Evolutionary conservation across 2,329 filamentous ascomycete genomes (phyloP), one percentile per base, ranked within the genome.

Genomic region (Neopestalotiopsis clavispora): DNA sequence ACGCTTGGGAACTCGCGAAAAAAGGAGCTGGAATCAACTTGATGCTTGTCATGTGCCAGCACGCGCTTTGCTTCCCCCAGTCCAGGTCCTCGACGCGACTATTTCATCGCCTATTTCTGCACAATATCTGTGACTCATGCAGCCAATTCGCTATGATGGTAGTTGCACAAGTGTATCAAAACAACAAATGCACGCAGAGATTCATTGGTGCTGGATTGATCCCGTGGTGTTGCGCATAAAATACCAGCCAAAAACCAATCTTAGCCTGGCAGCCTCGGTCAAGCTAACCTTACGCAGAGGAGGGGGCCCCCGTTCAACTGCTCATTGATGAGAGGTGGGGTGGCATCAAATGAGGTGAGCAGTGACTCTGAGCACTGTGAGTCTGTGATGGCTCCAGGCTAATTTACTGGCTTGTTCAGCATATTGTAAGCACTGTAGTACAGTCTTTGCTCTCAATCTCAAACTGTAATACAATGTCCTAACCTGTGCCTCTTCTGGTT

Each of bases 201-300:
- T 62, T 62, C 59, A 62, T 62, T 62, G 32, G 59, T 30, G 32
- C 28, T 13, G 13, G 10, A 40, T 42, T 62, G 30, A 40, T 40
- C 59, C 45, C 59, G 14, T 62, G 59, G 68, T 69, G 69, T 70
- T 71, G 72, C 70, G 73, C 73, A 74, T 74, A 66, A 73, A 74
- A 68, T 20, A 58, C 59, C 45, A 57, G 60, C 30, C 56, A 69
- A 42, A 71, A 67, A 13, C 70, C 71, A 74, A 74, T 74, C 72
- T 74, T 73, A 74, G 68, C 69, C 70, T 73, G 69, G 66, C 69
- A 68, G 63, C 62, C 30, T 65, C 42, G 52, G 52, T 61, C 23
- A 66, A 45, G 69, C 72, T 69, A 61, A 45, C 23, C 23, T 28
- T 28, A 28, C 14, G 45, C n/a, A 52, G 66, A 67, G 67, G 69